A percentile compares a stretch with the other conserved stretches of the same genome.
Conservation (phyloP, 2,329 filamentous ascomycete species). For the Colletotrichum musicola region DNA sequence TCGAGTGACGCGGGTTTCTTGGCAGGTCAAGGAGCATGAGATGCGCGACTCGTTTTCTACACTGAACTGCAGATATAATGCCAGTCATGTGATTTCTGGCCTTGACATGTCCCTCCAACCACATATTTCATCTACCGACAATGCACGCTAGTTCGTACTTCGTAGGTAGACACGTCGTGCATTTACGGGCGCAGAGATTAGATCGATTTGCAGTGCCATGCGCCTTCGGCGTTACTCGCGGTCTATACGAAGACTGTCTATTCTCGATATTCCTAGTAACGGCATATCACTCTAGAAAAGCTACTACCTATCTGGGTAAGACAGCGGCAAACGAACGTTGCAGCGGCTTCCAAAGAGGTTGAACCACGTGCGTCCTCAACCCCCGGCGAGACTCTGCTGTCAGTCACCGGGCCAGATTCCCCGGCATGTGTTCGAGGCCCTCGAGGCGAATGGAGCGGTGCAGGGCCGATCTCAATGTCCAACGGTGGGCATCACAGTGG, state of each 20-base stretch:
- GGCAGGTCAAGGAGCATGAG: not conserved
- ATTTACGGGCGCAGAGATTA: not conserved
- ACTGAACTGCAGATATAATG: too few relatives aligned
- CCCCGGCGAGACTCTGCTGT: not conserved
- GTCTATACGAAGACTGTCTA: not conserved
- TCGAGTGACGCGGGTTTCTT: not conserved
- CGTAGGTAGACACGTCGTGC: not conserved
- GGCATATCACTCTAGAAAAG: too few relatives aligned
- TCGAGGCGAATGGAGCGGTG: slow-evolving; percentile 8
- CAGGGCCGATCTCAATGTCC: slow-evolving; percentile 31
- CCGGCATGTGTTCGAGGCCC: not conserved
- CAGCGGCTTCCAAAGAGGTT: not conserved
- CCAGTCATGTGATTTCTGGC: too few relatives aligned
- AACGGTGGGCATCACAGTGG: slow-evolving; percentile 29
- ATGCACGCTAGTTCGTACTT: too few relatives aligned
- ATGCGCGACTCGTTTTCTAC: not conserved
- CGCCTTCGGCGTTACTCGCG: not conserved
- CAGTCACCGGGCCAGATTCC: not conserved
- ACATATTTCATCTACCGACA: too few relatives aligned
- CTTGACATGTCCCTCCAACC: too few relatives aligned
- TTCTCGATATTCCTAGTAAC: too few relatives aligned
- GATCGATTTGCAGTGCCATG: not conserved
- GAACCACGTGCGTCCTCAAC: not conserved
- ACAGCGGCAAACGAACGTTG: not conserved
- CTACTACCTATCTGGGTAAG: not conserved